Conservation (phyloP, 306 rosid species). For the Lagenaria siceraria region DNA sequence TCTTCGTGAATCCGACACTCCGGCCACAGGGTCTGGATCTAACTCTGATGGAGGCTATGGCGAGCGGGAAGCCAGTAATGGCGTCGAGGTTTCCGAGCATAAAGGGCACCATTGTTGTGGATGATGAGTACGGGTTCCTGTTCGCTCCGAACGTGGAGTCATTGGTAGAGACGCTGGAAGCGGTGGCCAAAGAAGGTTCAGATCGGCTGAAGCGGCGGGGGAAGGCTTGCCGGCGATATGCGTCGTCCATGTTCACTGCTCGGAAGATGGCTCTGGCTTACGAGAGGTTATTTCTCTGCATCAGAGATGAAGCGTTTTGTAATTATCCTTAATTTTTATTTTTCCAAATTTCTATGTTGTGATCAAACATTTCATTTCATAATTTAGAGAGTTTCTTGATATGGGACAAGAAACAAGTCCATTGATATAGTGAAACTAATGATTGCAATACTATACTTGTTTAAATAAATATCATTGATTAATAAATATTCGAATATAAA, state of each 20-base stretch:
- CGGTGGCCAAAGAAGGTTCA: conserved; percentile 53
- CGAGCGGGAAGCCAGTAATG: conserved; percentile 77
- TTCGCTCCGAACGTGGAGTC: conserved; percentile 87
- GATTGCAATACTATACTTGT: too few species aligned
- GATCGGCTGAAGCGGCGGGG: conserved; percentile 55
- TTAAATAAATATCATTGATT: too few species aligned
- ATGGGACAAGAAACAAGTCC: neutral
- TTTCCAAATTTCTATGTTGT: neutral
- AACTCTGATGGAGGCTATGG: conserved; percentile 93
- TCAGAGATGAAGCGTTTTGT: conserved; percentile 55
- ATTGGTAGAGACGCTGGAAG: conserved; percentile 46
- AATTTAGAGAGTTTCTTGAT: neutral
- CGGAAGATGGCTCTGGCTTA: conserved; percentile 80
- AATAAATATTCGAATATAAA: too few species aligned
- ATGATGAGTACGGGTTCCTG: conserved; percentile 69
- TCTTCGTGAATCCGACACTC: conserved; percentile 79
- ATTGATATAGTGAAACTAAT: too few species aligned
- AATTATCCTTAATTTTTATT: conserved; percentile 28
- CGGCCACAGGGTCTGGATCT: conserved; percentile 94
- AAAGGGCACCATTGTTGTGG: conserved; percentile 67
- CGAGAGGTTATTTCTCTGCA: conserved; percentile 76
- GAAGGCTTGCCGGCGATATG: conserved; percentile 52
- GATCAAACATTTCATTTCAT: neutral
- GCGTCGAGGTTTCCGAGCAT: conserved; percentile 87
- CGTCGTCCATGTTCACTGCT: conserved; percentile 74